Evolutionary conservation across 1,284 basidiomycete genomes (phyloP), one percentile per base, ranked within the genome.

Genomic region (Mixia osmundae): DNA sequence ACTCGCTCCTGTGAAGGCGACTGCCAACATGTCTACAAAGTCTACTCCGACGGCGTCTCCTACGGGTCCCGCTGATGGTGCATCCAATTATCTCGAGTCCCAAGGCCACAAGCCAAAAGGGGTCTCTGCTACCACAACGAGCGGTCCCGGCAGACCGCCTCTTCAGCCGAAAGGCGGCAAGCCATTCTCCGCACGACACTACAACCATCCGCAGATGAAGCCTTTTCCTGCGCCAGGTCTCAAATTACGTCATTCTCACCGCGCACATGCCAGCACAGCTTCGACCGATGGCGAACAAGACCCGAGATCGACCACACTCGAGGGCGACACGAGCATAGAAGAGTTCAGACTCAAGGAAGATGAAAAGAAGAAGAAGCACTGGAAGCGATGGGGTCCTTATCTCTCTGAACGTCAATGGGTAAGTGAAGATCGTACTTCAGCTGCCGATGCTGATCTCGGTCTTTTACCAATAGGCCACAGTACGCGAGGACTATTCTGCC

Each of bases 381-480:
- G 83, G 87, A 7, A 80, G 78, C 54, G 91, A 97, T 62, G 85
- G 87, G 32, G 66, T 97, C 21, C 70, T 97, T 36, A 80, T 80
- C 47, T 80, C 91, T 4, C 64, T 97, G 33, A 73, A 72, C 31
- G 89, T 97, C 57, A 95, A 94, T 57, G 83, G 94, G 61, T 78
- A 83, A 50, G 91, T 97, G 57, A 73, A 76, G 41, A 89, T 97
- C 42, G 63, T 95, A 47, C 83, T 99, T 59, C 91, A 99, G 58
- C 76, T 89, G 0, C 82, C 78, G 1, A 72, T 97, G 59, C n/a
- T n/a, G n/a, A 99, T 97, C 62, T 91, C 85, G 2, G 78, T 97
- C n/a, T n/a, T n/a, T n/a, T n/a, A n/a, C 21, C 27, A 44, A 4
- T 45, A 87, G 82, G 85, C 83, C 22, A 94, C 87, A 16, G 89